phyloP scores from a whole-genome alignment of 192 early-diverging fungal genomes.

The Coemansia umbellata region DNA sequence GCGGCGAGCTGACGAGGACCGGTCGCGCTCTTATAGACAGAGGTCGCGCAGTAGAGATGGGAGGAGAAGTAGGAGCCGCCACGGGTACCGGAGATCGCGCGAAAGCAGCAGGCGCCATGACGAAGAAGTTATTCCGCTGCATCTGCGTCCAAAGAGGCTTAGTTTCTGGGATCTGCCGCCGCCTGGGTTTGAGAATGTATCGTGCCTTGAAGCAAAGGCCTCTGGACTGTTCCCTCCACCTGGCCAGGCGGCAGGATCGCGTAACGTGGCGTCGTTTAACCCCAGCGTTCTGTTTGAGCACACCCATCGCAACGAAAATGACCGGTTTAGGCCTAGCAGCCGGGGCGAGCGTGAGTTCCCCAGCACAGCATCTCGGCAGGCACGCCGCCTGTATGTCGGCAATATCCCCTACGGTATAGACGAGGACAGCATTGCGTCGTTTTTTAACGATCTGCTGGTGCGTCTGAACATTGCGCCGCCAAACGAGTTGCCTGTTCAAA shows the following conservation, averaged over 20 bases:
- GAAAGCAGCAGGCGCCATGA: constrained; percentile 40
- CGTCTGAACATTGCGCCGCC: constrained; percentile 69
- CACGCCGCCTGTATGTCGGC: constrained; percentile 86
- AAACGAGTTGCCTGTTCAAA: constrained; percentile 65
- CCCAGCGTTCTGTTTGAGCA: constrained; percentile 35
- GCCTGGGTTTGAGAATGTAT: constrained; percentile 80
- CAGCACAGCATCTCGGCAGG: constrained; percentile 63
- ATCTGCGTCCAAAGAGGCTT: constrained; percentile 72
- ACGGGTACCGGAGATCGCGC: constrained; percentile 34
- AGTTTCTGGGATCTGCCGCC: constrained; percentile 93
- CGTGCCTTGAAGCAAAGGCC: constrained; percentile 81
- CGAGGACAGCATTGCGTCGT: constrained; percentile 68
- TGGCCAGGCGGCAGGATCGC: constrained; percentile 32
- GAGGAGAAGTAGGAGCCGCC: constrained; percentile 45
- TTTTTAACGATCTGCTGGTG: constrained; percentile 86
- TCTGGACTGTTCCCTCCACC: constrained; percentile 59
- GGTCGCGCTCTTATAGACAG: constrained; percentile 44
- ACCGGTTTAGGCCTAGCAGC: constrained; percentile 41
- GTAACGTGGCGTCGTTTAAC: constrained; percentile 47
- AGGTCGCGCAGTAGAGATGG: constrained; percentile 45
- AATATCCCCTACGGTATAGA: constrained; percentile 76
- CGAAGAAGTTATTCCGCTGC: constrained; percentile 64
- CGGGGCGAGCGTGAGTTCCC: constrained; percentile 42
- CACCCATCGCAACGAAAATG: constrained; percentile 53
- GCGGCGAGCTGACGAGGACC: constrained; percentile 21